Evolutionary conservation across 768 basidiomycete species (phyloP), one percentile per base, ranked within the genome.

Genomic region (Collybia sp.): DNA sequence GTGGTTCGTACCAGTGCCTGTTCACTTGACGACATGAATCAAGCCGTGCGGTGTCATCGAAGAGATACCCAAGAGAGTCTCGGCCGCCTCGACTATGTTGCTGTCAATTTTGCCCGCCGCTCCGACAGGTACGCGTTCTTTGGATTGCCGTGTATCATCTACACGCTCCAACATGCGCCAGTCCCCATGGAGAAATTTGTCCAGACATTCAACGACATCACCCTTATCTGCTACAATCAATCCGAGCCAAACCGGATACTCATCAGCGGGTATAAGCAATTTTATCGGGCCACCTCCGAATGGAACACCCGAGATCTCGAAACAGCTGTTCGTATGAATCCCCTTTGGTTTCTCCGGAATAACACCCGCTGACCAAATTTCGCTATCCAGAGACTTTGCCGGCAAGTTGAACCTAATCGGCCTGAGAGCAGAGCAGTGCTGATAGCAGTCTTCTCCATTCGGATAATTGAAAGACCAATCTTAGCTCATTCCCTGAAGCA

Each of bases 121-220:
- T 70, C 73, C 16, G 30, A 78, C 71, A 34, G 77, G 77, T 79
- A 53, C 30, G 65, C 49, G 13, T 44, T 13, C 15, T 30, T 30
- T 20, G 40, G 6, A 17, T 31, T 30, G 34, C 37, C 30, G 3
- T 25, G 25, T 25, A 25, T 25, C 3, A 25, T 4, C 4, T 25
- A 3, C 25, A 8, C n/a, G n/a, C n/a, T n/a, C 25, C 25, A 25
- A 25, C 8, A 25, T 25, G 25, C 8, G 3, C 33, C 10, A 73
- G 79, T 80, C 10, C 77, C 80, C 0, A 82, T 82, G 77, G 86
- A 89, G 60, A 89, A 92, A 60, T 69, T 81, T 42, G 88, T 92
- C 38, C 77, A 88, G 37, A 86, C 85, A 0, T 90, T 92, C 72
- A 88, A 87, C 68, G 81, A 70, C 53, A 72, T 88, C 19, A 87